Evolutionary conservation across 2,329 filamentous ascomycete genomes (phyloP), one percentile per base, ranked within the genome.

Genomic region (Microthyrium microscopicum): DNA sequence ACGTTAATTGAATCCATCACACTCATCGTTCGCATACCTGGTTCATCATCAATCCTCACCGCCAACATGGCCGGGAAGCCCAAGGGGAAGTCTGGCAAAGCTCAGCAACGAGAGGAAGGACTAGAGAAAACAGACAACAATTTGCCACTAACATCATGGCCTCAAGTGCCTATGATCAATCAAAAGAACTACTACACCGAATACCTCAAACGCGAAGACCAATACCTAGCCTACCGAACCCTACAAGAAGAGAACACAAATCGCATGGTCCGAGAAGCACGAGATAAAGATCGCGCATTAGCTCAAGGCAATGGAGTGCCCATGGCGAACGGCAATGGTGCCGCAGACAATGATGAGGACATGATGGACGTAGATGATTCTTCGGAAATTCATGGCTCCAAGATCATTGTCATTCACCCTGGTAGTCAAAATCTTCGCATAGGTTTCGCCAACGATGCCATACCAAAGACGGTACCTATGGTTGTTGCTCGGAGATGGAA

Each of bases 181-280:
- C 89, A 98, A 56, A 98, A 98, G 63, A 98, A 98, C 56, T 98
- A 98, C 57, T 94, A 94, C 55, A 93, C 85, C 40, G 89, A 98
- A 52, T 98, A 93, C 47, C 80, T 98, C 59, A 98, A 98, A 62
- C 78, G 87, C 49, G 89, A 98, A 61, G 89, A 95, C 48, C 89
- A 98, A 59, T 76, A 92, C 39, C 73, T 98, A 21, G 83, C 87
- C 9, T 72, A 87, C 36, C 76, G 89, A 47, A 69, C 92, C 12
- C 83, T 92, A 47, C 78, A 76, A 55, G 89, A 98, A 53, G 83
- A 87, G 45, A 77, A 73, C 32, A 70, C 83, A 43, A 84, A 89
- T 41, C 71, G 74, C 40, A 77, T 93, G 54, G 76, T 89, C 22
- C 82, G 85, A 54, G 77, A 68, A 37, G 84, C 84, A 17, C 83